Percentiles rank a stretch among this genome's conserved stretches.
Conservation (phyloP, 768 basidiomycete genomes). For the Peribolospora kevripleyi region DNA sequence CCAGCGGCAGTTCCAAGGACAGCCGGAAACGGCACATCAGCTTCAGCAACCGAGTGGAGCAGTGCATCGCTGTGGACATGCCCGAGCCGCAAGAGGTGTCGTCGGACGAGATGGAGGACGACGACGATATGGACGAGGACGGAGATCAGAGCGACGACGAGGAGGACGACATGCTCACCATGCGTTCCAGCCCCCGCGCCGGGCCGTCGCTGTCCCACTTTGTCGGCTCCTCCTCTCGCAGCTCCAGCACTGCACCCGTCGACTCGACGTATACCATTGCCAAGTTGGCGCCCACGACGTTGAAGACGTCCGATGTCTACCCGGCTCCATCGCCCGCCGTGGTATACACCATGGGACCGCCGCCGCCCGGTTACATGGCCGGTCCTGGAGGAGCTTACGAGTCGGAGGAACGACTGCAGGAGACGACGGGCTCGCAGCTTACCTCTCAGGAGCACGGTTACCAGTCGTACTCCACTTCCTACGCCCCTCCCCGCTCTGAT, state of each 20-base stretch:
- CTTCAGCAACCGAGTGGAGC: constrained; percentile 95
- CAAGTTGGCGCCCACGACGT: constrained; percentile 50
- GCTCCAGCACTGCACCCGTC: background rate
- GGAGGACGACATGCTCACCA: constrained; percentile 17
- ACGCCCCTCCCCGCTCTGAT: constrained; percentile 6
- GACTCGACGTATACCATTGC: constrained; percentile 35
- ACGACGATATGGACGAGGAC: constrained; percentile 8
- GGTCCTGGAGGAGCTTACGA: constrained; percentile 21
- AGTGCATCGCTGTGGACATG: constrained; percentile 41
- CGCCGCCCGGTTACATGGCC: constrained; percentile 6
- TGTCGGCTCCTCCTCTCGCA: background rate
- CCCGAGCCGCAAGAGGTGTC: too few relatives aligned
- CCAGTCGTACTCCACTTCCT: background rate
- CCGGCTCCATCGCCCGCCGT: constrained; percentile 19
- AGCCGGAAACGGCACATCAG: constrained; percentile 57
- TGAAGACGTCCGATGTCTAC: constrained; percentile 41
- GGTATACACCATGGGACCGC: constrained; percentile 13
- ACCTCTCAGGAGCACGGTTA: background rate
- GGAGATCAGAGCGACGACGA: constrained; percentile 11
- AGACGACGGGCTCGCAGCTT: constrained; percentile 9
- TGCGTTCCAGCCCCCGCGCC: background rate
- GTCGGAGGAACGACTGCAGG: constrained; percentile 20
- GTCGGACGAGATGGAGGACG: background rate
- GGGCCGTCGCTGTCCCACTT: background rate
- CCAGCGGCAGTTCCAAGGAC: background rate